Conservation (phyloP, 2,329 filamentous ascomycete genomes). For the Aspergillus nomiae region DNA sequence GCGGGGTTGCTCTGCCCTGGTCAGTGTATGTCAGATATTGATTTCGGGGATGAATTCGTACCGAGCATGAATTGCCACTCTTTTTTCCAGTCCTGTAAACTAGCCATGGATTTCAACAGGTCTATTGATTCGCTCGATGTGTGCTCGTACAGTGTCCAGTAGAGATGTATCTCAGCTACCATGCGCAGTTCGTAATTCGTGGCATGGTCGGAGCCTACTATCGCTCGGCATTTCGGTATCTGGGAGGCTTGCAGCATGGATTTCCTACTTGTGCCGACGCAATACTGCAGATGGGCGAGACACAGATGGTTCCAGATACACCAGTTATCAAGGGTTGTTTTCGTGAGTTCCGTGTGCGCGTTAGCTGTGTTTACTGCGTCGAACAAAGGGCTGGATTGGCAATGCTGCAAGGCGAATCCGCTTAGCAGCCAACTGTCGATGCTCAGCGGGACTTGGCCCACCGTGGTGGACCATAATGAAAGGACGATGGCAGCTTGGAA, state of each 20-base stretch:
- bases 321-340: slow-evolving; percentile 31
- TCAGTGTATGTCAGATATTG: slow-evolving; percentile 3
- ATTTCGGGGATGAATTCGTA: slow-evolving; percentile 15
- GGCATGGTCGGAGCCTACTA: slow-evolving; percentile 40
- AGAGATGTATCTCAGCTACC: slow-evolving; percentile 49
- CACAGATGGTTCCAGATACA: slow-evolving; percentile 50
- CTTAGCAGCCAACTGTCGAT: slow-evolving; percentile 51
- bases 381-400: slow-evolving; percentile 41
- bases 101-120: slow-evolving; percentile 35
- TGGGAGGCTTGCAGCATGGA: slow-evolving; percentile 41
- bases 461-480: slow-evolving; percentile 50
- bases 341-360: slow-evolving; percentile 11
- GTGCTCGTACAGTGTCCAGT: slow-evolving; percentile 49
- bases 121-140: slow-evolving; percentile 33
- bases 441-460: slow-evolving; percentile 46
- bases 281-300: slow-evolving; percentile 50
- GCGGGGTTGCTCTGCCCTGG: slow-evolving; percentile 40
- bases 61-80: slow-evolving; percentile 45
- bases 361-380: slow-evolving; percentile 12
- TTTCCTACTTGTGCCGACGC: slow-evolving; percentile 45
- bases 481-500: slow-evolving; percentile 48
- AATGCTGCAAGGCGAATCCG: slow-evolving; percentile 48
- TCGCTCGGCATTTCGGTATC: slow-evolving; percentile 40
- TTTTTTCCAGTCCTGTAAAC: slow-evolving; percentile 41
- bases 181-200: slow-evolving; percentile 51